phyloP scores from a whole-genome alignment of 805 yeast species.

The Ogataea populi-albae region DNA sequence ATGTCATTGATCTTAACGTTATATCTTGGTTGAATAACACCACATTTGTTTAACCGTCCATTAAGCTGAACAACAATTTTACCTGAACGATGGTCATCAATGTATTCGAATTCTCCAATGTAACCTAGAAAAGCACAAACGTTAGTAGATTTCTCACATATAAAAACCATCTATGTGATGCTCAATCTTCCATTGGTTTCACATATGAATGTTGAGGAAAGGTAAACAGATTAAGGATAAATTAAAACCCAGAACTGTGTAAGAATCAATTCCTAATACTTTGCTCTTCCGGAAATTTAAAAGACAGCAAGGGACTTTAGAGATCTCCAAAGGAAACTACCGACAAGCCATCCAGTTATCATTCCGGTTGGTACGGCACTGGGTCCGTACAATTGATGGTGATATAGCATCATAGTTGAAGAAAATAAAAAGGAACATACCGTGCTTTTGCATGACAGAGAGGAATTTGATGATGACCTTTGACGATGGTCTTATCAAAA shows the following conservation, averaged over 20 bases:
- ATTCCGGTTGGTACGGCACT: conserved; percentile 73
- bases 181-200: no score
- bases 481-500: conserved; percentile 95
- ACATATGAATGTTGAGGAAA: conserved; percentile 52
- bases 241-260: conserved; percentile 48
- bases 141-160: no score
- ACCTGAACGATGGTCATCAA: conserved; percentile 99
- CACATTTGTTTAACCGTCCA: conserved; percentile 99
- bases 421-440: conserved; percentile 46
- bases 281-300: conserved; percentile 91
- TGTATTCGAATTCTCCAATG: conserved; percentile 98
- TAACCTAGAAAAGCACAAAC: conserved; percentile 47
- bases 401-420: no score
- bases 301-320: conserved; percentile 98
- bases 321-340: conserved; percentile 53
- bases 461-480: conserved; percentile 97
- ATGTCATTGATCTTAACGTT: conserved; percentile 93
- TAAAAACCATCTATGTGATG: no score
- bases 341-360: conserved; percentile 98
- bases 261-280: conserved; percentile 51
- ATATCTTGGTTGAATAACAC: conserved; percentile 98
- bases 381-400: no score
- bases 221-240: conserved; percentile 55
- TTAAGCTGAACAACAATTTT: conserved; percentile 94
- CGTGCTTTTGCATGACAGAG: conserved; percentile 97